Percentiles rank a stretch among this genome's conserved stretches.
Conservation (phyloP, 352 stramenopile genomes). For the Globisporangium spinosum region DNA sequence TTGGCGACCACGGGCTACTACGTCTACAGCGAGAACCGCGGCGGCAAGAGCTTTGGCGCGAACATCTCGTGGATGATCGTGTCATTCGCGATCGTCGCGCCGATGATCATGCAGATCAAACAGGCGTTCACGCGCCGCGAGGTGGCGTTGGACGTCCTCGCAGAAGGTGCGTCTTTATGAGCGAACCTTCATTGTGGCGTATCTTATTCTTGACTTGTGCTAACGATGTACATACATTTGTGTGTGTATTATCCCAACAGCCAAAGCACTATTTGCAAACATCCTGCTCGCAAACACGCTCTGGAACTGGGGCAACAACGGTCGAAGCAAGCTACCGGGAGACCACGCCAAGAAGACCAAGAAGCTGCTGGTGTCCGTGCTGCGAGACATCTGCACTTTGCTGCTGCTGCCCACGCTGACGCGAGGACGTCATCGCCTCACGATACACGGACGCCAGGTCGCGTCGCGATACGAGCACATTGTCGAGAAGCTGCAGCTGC, state of each 20-base stretch:
- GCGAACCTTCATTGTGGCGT: too few relatives aligned
- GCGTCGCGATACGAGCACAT: conserved; percentile 36
- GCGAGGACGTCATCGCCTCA: conserved; percentile 70
- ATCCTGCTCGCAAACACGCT: conserved; percentile 74
- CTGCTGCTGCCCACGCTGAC: conserved; percentile 68
- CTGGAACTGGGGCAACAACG: conserved; percentile 79
- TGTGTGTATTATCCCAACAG: conserved; percentile 16
- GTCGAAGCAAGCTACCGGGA: conserved; percentile 44
- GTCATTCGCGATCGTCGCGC: conserved; percentile 76
- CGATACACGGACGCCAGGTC: conserved; percentile 38
- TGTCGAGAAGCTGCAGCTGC: conserved; percentile 50
- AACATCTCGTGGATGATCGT: conserved; percentile 87
- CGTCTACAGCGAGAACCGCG: conserved; percentile 35
- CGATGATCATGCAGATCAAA: conserved; percentile 88
- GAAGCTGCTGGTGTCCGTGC: conserved; percentile 37
- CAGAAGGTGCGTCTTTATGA: conserved; percentile 39
- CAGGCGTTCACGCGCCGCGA: conserved; percentile 77
- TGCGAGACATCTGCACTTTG: conserved; percentile 44
- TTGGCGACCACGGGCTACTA: conserved; percentile 69
- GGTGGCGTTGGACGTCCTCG: conserved; percentile 60
- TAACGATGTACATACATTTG: background rate
- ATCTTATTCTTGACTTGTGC: background rate
- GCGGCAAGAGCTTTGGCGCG: conserved; percentile 47
- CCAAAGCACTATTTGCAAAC: conserved; percentile 65
- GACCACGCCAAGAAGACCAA: conserved; percentile 61